Evolutionary conservation across 208 protist genomes (phyloP).

Genomic region (Leishmania mexicana): DNA sequence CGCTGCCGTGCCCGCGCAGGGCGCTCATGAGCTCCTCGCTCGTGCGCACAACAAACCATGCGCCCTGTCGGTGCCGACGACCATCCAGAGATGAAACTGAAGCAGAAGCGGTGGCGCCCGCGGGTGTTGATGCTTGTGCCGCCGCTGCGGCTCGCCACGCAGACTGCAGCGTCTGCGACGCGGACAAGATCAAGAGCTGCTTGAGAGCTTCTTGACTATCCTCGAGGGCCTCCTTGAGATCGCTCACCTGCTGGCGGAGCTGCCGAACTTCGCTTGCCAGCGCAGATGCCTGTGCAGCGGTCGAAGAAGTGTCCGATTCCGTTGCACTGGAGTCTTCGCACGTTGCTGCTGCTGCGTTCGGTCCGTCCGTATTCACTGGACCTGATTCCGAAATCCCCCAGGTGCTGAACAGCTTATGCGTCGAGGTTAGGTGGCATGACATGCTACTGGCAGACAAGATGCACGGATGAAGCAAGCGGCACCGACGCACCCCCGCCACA

Average conservation of each 20-base stretch:
- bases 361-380: neutral
- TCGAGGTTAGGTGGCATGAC: neutral
- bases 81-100: constrained; percentile 14
- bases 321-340: neutral
- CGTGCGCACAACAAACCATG: constrained; percentile 52
- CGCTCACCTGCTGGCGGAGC: constrained; percentile 24
- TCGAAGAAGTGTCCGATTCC: neutral
- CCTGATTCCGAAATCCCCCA: neutral
- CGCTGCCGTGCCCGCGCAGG: constrained; percentile 46
- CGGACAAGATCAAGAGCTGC: constrained; percentile 25
- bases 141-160: neutral
- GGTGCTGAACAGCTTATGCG: neutral
- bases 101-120: neutral
- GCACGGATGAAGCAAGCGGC: neutral
- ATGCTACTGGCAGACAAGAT: neutral
- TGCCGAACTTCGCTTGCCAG: neutral
- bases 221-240: constrained; percentile 32
- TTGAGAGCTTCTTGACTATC: constrained; percentile 29
- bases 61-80: constrained; percentile 36
- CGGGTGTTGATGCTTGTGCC: neutral
- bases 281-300: neutral
- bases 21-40: constrained; percentile 44
- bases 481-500: neutral
- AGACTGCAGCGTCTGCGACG: neutral
- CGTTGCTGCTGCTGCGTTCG: neutral